Evolutionary conservation across 352 stramenopile species (phyloP).

Genomic region (Phytophthora gonapodyides): DNA sequence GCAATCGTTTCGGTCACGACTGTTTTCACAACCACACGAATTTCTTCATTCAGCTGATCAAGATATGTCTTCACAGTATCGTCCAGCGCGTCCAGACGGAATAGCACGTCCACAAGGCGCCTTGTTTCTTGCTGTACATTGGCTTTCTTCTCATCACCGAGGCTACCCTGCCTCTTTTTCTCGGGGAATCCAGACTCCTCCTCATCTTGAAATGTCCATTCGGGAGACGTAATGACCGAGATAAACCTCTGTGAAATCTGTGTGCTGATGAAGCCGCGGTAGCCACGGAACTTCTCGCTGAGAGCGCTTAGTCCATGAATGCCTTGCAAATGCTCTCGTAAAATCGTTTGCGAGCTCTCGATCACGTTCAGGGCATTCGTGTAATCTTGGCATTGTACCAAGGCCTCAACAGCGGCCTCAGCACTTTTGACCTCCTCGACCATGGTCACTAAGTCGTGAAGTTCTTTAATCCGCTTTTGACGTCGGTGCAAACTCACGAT

Average conservation of each 20-base stretch:
- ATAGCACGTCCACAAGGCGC: slow-evolving; percentile 69
- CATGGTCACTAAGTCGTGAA: slow-evolving; percentile 83
- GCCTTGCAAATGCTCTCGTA: slow-evolving; percentile 74
- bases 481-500: slow-evolving; percentile 86
- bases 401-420: slow-evolving; percentile 78
- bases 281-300: slow-evolving; percentile 77
- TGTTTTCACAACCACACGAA: slow-evolving; percentile 87
- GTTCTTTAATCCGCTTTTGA: slow-evolving; percentile 80
- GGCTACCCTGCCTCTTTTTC: slow-evolving; percentile 27
- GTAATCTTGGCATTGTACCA: slow-evolving; percentile 88
- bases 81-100: slow-evolving; percentile 71
- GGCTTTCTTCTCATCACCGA: slow-evolving; percentile 45
- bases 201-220: slow-evolving; percentile 83
- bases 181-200: slow-evolving; percentile 28
- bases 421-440: slow-evolving; percentile 87
- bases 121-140: slow-evolving; percentile 50
- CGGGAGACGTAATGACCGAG: slow-evolving; percentile 73
- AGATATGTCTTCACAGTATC: slow-evolving; percentile 79
- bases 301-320: slow-evolving; percentile 79
- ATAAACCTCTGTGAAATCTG: slow-evolving; percentile 87
- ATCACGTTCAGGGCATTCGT: slow-evolving; percentile 80
- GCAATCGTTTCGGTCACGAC: slow-evolving; percentile 90
- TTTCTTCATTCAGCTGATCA: slow-evolving; percentile 85
- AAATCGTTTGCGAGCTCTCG: slow-evolving; percentile 65
- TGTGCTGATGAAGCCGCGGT: slow-evolving; percentile 67